Conservation (phyloP, 177 flowering plant genomes). For the Vitis hybrid region DNA sequence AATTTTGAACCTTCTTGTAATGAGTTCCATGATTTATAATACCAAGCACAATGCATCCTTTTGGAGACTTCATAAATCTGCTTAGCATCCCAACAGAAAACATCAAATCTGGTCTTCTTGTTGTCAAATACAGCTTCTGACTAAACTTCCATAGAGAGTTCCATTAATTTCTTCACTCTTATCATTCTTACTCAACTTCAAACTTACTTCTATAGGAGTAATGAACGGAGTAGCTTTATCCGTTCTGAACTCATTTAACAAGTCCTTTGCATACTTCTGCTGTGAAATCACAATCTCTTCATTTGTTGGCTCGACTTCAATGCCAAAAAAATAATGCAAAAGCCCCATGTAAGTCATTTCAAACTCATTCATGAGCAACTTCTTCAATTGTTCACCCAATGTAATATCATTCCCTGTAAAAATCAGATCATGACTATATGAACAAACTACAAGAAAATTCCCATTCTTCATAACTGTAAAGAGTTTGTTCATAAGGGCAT, state of each 20-base stretch:
- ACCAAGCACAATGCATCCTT: not conserved
- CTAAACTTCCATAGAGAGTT: too few species aligned
- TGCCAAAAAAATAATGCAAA: too few species aligned
- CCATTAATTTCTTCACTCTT: not conserved
- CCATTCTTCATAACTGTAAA: not conserved
- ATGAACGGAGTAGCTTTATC: not conserved
- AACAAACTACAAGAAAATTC: constrained; percentile 1
- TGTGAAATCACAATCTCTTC: not conserved
- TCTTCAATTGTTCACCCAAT: too few species aligned
- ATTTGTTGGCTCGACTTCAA: not conserved
- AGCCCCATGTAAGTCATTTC: too few species aligned
- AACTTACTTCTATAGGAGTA: constrained; percentile 4
- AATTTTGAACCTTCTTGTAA: not conserved
- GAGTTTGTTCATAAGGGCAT: not conserved
- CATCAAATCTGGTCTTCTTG: too few species aligned
- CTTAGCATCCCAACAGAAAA: not conserved
- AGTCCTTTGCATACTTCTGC: not conserved
- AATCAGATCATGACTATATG: not conserved
- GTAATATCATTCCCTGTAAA: too few species aligned
- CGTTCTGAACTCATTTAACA: not conserved
- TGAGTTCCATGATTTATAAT: not conserved
- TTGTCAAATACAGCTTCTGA: too few species aligned
- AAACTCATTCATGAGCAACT: too few species aligned
- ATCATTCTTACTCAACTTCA: not conserved
- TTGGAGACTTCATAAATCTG: not conserved